Percentiles rank a stretch among this genome's conserved stretches.
Evolutionary conservation across 805 yeast species (phyloP).

Genomic region (Lipomyces orientalis): DNA sequence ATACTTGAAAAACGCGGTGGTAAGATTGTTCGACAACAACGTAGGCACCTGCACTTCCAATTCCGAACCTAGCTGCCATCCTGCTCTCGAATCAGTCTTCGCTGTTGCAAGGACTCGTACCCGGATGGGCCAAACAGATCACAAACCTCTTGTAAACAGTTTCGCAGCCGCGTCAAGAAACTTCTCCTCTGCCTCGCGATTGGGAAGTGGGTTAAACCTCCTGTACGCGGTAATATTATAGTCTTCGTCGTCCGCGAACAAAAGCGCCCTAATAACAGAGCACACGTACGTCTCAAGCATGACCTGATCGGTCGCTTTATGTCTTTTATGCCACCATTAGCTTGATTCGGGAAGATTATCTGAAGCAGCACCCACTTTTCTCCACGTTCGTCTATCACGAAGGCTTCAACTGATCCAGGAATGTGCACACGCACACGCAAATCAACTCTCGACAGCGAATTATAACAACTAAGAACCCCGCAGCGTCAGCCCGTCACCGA

Average conservation of each 20-base stretch:
- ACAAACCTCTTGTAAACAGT: constrained; percentile 65
- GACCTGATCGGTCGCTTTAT: constrained; percentile 43
- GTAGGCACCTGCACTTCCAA: constrained; percentile 75
- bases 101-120: background rate
- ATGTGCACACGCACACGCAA: constrained; percentile 67
- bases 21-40: constrained; percentile 66
- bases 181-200: constrained; percentile 53
- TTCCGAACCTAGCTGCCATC: constrained; percentile 63
- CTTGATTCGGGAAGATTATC: background rate
- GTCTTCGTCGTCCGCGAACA: constrained; percentile 80
- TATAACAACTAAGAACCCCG: constrained; percentile 54
- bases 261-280: constrained; percentile 74
- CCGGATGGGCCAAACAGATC: background rate
- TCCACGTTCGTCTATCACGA: constrained; percentile 47
- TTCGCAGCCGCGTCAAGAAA: constrained; percentile 70
- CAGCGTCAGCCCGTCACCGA: background rate
- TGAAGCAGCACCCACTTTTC: constrained; percentile 43
- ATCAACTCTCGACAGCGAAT: constrained; percentile 75
- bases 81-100: constrained; percentile 7
- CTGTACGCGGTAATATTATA: constrained; percentile 82
- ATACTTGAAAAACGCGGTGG: constrained; percentile 72
- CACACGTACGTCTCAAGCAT: constrained; percentile 63
- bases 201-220: constrained; percentile 74
- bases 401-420: constrained; percentile 55
- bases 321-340: constrained; percentile 23